Conservation (phyloP, 1,284 basidiomycete species). For the Pseudozyma sp. region DNA sequence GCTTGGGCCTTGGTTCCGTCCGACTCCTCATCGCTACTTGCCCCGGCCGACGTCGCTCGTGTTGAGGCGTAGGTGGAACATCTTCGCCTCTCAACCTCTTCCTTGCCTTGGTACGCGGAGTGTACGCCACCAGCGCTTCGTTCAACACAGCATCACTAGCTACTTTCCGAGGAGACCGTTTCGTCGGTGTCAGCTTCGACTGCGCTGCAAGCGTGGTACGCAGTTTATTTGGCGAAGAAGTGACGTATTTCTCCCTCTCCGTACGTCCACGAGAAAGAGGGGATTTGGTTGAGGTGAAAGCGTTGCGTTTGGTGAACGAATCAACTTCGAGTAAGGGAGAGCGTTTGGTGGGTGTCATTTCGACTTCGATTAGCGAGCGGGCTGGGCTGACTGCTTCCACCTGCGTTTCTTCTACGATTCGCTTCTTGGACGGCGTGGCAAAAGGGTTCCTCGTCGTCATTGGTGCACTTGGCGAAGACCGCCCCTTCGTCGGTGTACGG, state of each 20-base stretch:
- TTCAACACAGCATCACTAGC: slow-evolving; percentile 21
- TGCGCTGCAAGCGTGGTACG: slow-evolving; percentile 21
- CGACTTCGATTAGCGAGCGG: slow-evolving; percentile 37
- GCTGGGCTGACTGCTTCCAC: slow-evolving; percentile 19
- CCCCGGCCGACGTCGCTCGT: background rate
- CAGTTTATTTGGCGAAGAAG: slow-evolving; percentile 31
- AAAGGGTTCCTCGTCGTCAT: slow-evolving; percentile 30
- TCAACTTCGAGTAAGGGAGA: slow-evolving; percentile 17
- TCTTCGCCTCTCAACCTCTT: slow-evolving; percentile 62
- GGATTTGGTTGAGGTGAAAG: slow-evolving; percentile 16
- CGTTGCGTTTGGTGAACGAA: slow-evolving; percentile 1
- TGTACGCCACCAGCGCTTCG: slow-evolving; percentile 40
- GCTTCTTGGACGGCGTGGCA: slow-evolving; percentile 25
- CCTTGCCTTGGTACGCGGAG: slow-evolving; percentile 59
- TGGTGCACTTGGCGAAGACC: background rate
- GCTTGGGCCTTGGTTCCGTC: slow-evolving; percentile 11
- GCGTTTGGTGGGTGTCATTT: slow-evolving; percentile 39
- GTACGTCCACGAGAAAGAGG: no score
- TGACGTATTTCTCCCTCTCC: slow-evolving; percentile 16
- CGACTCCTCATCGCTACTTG: slow-evolving; percentile 3
- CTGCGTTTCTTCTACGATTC: background rate
- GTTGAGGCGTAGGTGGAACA: slow-evolving; percentile 49
- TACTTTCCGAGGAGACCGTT: background rate
- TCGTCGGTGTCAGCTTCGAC: slow-evolving; percentile 18
- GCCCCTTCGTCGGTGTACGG: slow-evolving; percentile 23